Evolutionary conservation across 2,329 filamentous ascomycete genomes (phyloP).

Genomic region (Diaporthe capsici): DNA sequence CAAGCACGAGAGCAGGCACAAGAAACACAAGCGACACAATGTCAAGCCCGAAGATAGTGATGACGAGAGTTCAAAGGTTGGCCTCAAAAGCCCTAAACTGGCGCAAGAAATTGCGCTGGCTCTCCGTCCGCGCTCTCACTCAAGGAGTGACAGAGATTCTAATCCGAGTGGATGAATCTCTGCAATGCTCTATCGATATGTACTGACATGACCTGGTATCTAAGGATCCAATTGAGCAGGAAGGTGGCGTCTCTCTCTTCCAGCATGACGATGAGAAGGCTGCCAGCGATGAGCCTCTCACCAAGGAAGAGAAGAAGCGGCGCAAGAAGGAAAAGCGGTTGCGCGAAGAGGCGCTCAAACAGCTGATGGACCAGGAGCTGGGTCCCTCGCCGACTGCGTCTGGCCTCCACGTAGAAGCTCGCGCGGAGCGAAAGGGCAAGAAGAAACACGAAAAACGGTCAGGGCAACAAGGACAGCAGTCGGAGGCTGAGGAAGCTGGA

Average conservation of each 20-base stretch:
- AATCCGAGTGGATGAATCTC: conserved; percentile 35
- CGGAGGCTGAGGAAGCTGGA: conserved; percentile 38
- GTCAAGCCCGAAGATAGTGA: conserved; percentile 8
- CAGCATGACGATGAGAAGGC: conserved; percentile 13
- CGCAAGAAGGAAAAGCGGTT: conserved; percentile 35
- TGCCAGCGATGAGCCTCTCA: neutral
- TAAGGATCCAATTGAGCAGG: conserved; percentile 34
- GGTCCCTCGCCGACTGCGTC: conserved; percentile 5
- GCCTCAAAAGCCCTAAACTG: conserved; percentile 40
- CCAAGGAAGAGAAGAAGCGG: conserved; percentile 28
- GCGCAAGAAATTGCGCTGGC: conserved; percentile 38
- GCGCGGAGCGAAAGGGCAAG: conserved; percentile 36
- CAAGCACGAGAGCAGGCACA: conserved; percentile 37
- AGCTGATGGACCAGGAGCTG: conserved; percentile 16
- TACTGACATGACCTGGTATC: conserved; percentile 26
- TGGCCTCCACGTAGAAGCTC: neutral
- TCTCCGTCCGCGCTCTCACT: conserved; percentile 32
- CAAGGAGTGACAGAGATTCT: neutral
- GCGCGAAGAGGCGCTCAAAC: conserved; percentile 31
- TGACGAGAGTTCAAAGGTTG: conserved; percentile 39
- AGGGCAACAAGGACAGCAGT: conserved; percentile 38
- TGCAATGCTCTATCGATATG: neutral
- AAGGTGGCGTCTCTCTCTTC: conserved; percentile 36
- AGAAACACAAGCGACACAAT: conserved; percentile 35
- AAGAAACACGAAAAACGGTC: conserved; percentile 36